A percentile compares a stretch with the other conserved stretches of the same genome.
Conservation (phyloP, 371 early-diverging fungal genomes). For the Mortierella sp. region DNA sequence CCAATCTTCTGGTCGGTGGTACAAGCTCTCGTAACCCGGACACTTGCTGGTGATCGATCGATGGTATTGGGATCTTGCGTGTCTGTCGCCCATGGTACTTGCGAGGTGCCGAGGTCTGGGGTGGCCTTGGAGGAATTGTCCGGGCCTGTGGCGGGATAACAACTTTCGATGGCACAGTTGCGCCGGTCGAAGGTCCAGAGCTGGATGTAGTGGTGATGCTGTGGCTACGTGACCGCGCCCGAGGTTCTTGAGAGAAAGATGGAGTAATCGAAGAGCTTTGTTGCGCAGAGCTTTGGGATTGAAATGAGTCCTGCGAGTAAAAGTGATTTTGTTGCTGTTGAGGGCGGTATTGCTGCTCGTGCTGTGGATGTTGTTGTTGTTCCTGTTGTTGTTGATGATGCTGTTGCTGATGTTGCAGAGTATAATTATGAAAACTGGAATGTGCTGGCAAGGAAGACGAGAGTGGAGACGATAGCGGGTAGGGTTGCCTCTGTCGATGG, state of each 20-base stretch:
- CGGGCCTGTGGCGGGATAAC: constrained; percentile 20
- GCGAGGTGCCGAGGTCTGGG: constrained; percentile 22
- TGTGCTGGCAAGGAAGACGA: constrained; percentile 13
- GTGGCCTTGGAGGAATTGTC: constrained; percentile 27
- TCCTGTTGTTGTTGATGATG: constrained; percentile 7
- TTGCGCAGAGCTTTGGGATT: constrained; percentile 3
- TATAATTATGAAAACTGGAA: constrained; percentile 10
- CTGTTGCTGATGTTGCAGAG: constrained; percentile 3
- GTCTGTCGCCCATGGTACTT: constrained; percentile 44
- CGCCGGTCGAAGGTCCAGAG: background rate
- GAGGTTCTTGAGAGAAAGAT: constrained; percentile 14
- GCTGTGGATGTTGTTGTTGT: constrained; percentile 14
- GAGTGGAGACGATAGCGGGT: constrained; percentile 4
- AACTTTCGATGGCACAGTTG: background rate
- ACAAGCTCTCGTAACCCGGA: constrained; percentile 18
- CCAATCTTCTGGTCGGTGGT: constrained; percentile 42
- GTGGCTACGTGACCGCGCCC: constrained; percentile 20
- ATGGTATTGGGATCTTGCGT: constrained; percentile 18
- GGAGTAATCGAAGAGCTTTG: constrained; percentile 3
- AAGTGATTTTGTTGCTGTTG: constrained; percentile 11
- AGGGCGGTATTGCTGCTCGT: constrained; percentile 5
- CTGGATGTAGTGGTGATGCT: background rate
- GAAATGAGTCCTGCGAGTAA: constrained; percentile 3
- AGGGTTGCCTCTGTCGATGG: background rate
- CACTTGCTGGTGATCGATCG: constrained; percentile 15